Percentiles rank a stretch among this genome's conserved stretches.
phyloP scores from a whole-genome alignment of 306 rosid species.

The Vigna mungo region DNA sequence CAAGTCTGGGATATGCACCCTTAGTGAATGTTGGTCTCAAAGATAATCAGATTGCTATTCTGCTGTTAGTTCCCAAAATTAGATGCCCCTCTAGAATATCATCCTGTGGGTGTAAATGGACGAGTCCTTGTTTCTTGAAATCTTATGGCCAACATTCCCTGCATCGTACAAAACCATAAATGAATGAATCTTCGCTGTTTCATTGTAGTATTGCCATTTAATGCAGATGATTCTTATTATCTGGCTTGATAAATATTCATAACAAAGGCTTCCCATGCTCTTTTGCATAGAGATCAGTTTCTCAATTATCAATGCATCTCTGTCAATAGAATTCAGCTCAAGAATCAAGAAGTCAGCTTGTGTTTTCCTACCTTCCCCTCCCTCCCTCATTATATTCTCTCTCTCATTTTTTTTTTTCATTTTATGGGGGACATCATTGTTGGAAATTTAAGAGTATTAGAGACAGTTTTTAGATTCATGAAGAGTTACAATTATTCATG shows the following conservation, averaged over 20 bases:
- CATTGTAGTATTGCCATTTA: not conserved
- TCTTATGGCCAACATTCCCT: too few relatives aligned
- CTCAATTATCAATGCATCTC: not conserved
- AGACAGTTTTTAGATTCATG: too few relatives aligned
- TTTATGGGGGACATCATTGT: not conserved
- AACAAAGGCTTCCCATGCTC: not conserved
- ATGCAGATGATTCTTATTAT: not conserved
- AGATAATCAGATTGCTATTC: too few relatives aligned
- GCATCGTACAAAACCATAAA: too few relatives aligned
- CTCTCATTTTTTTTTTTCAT: not conserved
- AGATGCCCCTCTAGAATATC: too few relatives aligned
- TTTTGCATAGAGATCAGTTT: not conserved
- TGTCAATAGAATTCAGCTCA: not conserved
- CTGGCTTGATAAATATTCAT: not conserved
- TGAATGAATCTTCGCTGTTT: not conserved
- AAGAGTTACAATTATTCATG: too few relatives aligned
- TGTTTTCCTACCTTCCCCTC: not conserved
- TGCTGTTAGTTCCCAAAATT: too few relatives aligned
- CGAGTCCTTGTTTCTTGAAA: too few relatives aligned
- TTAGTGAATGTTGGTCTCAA: too few relatives aligned
- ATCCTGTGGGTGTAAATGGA: too few relatives aligned
- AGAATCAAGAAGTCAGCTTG: not conserved
- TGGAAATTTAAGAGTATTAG: too few relatives aligned
- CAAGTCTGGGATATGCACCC: too few relatives aligned
- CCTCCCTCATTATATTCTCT: not conserved